Base-by-base conservation (phyloP, 179 eudicot genomes). In the Gypsophila paniculata region DNA sequence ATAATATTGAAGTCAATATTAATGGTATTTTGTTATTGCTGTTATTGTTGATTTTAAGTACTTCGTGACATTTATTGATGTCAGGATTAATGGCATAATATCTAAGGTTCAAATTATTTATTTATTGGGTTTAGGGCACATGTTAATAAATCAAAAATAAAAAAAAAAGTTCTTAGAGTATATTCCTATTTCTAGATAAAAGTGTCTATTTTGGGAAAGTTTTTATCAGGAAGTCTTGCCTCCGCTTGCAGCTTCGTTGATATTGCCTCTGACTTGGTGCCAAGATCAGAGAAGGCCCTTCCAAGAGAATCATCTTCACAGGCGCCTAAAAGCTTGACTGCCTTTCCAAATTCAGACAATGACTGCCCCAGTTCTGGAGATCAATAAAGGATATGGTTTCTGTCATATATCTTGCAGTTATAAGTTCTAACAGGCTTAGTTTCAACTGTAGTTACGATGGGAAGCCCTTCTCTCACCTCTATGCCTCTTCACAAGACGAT, bases 401-500 rank as follows among this genome's bases (percentile, higher is more conserved):
- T 22, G 58, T 71, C 62, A 57, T 53, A 74, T 54, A 57, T 64
- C 39, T 19, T 29, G 68, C 25, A 64, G 63, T 58, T 74, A 61
- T 26, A 76, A 64, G 63, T 51, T 74, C 65, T 21, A 76, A 64
- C 61, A 55, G 23, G 67, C 60, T 42, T 54, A 66, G 25, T 57
- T 52, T 32, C 12, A 62, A 5, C 18, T 42, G 55, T 62, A 22
- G 38, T 10, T 51, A 54, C 32, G 64, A 8, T 18, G 42, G 29
- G 18, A 19, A 70, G 42, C 44, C 46, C 57, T 38, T 64, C 61
- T 38, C 48, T 82, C 49, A 93, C 98, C 98, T 86, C 91, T 85
- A 64, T 93, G 98, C 85, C 98, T 82, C 84, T 93, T 93, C 55
- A 93, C 97, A 66, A 93, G 90, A 75, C 97, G 96, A 71, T 82